phyloP scores from a whole-genome alignment of 768 basidiomycete genomes.

The Agaricus sinodeliciosus region DNA sequence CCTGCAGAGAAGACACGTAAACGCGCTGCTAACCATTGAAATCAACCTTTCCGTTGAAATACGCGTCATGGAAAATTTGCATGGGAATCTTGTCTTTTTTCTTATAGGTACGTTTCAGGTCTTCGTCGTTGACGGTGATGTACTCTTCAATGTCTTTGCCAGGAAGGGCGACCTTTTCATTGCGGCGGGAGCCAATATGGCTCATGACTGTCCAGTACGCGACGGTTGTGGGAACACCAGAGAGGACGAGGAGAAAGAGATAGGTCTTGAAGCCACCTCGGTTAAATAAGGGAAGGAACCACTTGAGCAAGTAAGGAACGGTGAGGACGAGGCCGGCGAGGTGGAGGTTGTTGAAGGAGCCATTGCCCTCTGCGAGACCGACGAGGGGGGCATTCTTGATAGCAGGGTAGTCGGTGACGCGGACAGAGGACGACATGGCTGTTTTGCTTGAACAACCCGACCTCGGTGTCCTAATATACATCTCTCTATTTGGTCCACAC shows the following conservation, averaged over 20 bases:
- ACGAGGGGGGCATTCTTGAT: constrained; percentile 83
- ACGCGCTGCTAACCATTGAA: constrained; percentile 65
- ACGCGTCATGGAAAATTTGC: constrained; percentile 96
- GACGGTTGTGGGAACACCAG: constrained; percentile 71
- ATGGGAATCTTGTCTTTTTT: constrained; percentile 93
- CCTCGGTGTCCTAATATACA: not conserved
- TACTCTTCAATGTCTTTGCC: constrained; percentile 85
- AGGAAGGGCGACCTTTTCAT: constrained; percentile 81
- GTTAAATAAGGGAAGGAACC: constrained; percentile 72
- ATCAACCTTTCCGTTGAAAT: constrained; percentile 93
- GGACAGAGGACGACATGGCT: constrained; percentile 36
- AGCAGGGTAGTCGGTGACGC: constrained; percentile 61
- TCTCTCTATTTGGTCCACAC: not conserved
- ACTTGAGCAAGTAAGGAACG: constrained; percentile 82
- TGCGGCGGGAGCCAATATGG: constrained; percentile 70
- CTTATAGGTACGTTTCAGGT: constrained; percentile 72
- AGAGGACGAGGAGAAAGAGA: constrained; percentile 66
- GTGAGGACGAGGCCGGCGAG: constrained; percentile 71
- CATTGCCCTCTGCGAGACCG: constrained; percentile 82
- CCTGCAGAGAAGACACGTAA: constrained; percentile 6
- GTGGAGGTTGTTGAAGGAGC: constrained; percentile 74
- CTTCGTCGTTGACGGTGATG: constrained; percentile 82
- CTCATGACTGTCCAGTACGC: constrained; percentile 90
- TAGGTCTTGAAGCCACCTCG: constrained; percentile 86
- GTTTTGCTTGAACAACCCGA: constrained; percentile 5